Conservation (phyloP, 305 asterid genomes). For the Fraxinus xanthoxyloides region DNA sequence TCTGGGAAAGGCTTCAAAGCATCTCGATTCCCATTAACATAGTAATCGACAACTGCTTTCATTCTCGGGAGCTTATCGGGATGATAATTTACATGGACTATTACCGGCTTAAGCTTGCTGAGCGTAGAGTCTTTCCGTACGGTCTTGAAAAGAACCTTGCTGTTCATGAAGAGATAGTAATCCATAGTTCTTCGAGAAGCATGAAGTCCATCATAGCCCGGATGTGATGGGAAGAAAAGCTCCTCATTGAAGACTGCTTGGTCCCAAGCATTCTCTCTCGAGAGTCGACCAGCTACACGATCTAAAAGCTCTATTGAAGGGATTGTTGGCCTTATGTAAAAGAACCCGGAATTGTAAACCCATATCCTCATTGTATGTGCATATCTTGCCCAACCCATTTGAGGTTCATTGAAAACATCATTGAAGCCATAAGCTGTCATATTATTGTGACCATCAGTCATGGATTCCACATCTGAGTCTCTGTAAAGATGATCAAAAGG, state of each 20-base stretch:
- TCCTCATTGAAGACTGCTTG: constrained; percentile 59
- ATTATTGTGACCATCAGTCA: constrained; percentile 58
- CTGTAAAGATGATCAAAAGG: constrained; percentile 52
- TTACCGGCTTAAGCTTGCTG: constrained; percentile 48
- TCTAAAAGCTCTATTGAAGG: constrained; percentile 61
- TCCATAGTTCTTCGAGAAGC: constrained; percentile 61
- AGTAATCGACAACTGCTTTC: constrained; percentile 55
- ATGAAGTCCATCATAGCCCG: constrained; percentile 59
- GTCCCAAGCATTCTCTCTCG: constrained; percentile 49
- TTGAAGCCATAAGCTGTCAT: constrained; percentile 51
- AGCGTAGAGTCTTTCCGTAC: constrained; percentile 36
- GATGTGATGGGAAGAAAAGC: constrained; percentile 54
- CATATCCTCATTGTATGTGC: constrained; percentile 58
- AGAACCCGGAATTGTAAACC: constrained; percentile 60
- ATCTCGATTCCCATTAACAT: constrained; percentile 42
- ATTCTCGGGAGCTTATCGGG: constrained; percentile 48
- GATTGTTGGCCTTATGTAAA: constrained; percentile 53
- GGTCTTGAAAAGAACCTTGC: constrained; percentile 51
- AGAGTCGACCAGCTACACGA: constrained; percentile 43
- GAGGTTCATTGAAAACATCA: constrained; percentile 49
- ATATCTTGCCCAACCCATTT: constrained; percentile 57
- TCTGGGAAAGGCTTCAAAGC: constrained; percentile 46
- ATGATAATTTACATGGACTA: constrained; percentile 53
- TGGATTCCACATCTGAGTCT: constrained; percentile 62
- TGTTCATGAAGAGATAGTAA: constrained; percentile 49